Conservation (phyloP, 73 alveolate genomes). For the Loxodes magnus region DNA sequence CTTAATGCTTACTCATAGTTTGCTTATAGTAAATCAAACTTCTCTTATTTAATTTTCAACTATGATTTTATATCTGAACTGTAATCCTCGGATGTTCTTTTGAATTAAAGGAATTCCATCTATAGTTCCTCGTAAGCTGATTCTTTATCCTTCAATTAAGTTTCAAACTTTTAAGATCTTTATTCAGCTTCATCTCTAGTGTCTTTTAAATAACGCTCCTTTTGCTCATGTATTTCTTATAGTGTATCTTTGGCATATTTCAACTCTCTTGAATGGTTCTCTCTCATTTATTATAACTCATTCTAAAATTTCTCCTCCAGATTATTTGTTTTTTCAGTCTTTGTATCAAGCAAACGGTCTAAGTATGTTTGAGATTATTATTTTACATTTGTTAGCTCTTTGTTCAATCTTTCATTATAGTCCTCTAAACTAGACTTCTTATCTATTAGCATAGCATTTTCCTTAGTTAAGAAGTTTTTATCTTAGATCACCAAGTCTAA, state of each 20-base stretch:
- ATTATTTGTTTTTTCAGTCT: slow-evolving; percentile 36
- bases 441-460: slow-evolving; percentile 41
- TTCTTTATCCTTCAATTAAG: slow-evolving; percentile 49
- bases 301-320: slow-evolving; percentile 40
- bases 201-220: slow-evolving; percentile 52
- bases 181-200: slow-evolving; percentile 58
- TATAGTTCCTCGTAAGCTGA: slow-evolving; percentile 55
- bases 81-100: slow-evolving; percentile 56
- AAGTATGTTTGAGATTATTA: slow-evolving; percentile 57
- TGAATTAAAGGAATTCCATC: slow-evolving; percentile 47
- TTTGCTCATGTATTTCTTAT: slow-evolving; percentile 60
- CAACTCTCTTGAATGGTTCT: slow-evolving; percentile 60
- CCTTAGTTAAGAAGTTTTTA: slow-evolving; percentile 45
- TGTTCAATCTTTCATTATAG: slow-evolving; percentile 57
- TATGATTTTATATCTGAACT: slow-evolving; percentile 47
- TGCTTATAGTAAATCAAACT: slow-evolving; percentile 43
- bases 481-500: slow-evolving; percentile 60
- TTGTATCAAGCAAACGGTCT: slow-evolving; percentile 49
- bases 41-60: slow-evolving; percentile 46
- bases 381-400: slow-evolving; percentile 55
- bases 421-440: slow-evolving; percentile 63
- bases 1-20: slow-evolving; percentile 68
- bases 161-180: slow-evolving; percentile 34
- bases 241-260: slow-evolving; percentile 44
- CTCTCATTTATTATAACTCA: slow-evolving; percentile 61